phyloP scores from a whole-genome alignment of 2,329 filamentous ascomycete genomes.

The Aspergillus calidoustus region DNA sequence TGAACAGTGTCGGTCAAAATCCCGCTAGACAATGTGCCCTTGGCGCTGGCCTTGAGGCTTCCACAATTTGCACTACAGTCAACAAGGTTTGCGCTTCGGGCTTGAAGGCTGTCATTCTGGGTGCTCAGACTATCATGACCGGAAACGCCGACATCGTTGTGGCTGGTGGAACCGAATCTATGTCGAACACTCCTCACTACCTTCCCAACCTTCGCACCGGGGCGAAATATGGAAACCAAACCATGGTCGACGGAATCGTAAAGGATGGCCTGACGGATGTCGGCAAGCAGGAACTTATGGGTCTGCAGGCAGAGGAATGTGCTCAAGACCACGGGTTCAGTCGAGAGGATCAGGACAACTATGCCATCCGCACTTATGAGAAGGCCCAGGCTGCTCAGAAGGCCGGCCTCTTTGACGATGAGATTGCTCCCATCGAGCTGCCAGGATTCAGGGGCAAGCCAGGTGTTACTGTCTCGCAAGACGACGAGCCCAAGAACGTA shows the following conservation, averaged over 20 bases:
- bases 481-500: slow-evolving; percentile 94
- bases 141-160: slow-evolving; percentile 92
- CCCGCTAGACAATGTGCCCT: slow-evolving; percentile 94
- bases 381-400: slow-evolving; percentile 87
- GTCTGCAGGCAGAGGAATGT: slow-evolving; percentile 89
- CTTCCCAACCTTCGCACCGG: slow-evolving; percentile 83
- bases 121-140: slow-evolving; percentile 95
- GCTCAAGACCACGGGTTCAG: slow-evolving; percentile 79
- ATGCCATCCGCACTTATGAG: slow-evolving; percentile 93
- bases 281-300: slow-evolving; percentile 94
- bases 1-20: slow-evolving; percentile 83
- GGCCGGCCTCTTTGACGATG: slow-evolving; percentile 76
- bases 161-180: slow-evolving; percentile 94
- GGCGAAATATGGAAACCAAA: slow-evolving; percentile 92
- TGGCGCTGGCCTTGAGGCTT: slow-evolving; percentile 79
- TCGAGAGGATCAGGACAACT: slow-evolving; percentile 89
- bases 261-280: slow-evolving; percentile 95
- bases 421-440: slow-evolving; percentile 90
- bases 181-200: slow-evolving; percentile 98
- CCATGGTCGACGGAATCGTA: slow-evolving; percentile 85
- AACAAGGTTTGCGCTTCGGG: slow-evolving; percentile 99
- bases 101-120: slow-evolving; percentile 92
- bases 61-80: slow-evolving; percentile 84
- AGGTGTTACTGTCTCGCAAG: slow-evolving; percentile 74
- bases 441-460: slow-evolving; percentile 90